Evolutionary conservation across 78 protist species (phyloP).

Genomic region (Tieghemostelium lacteum): DNA sequence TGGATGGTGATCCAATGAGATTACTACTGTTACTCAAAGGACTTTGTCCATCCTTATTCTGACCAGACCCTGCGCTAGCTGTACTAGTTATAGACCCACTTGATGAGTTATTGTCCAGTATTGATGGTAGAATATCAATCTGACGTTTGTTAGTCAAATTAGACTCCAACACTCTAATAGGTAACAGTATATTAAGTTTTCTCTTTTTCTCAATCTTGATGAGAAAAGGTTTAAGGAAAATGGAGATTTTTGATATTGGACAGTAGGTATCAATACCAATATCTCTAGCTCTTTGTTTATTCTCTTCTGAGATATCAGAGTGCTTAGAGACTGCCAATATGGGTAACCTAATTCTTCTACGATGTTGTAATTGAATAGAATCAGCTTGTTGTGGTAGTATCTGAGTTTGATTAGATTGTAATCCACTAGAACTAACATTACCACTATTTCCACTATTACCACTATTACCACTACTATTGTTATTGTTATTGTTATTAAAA

Average conservation of each 20-base stretch:
- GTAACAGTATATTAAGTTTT: constrained; percentile 33
- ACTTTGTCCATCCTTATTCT: no score
- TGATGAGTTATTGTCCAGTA: neutral
- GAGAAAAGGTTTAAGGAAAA: neutral
- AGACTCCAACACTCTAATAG: constrained; percentile 11
- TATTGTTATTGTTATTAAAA: neutral
- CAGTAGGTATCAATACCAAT: constrained; percentile 11
- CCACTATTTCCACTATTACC: no score
- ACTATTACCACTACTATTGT: no score
- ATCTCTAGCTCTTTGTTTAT: neutral
- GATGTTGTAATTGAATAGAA: constrained; percentile 9
- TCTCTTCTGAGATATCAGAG: neutral
- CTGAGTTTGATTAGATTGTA: neutral
- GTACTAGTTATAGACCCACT: neutral
- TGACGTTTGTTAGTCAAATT: neutral
- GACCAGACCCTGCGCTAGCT: no score
- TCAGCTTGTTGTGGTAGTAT: neutral
- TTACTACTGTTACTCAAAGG: neutral
- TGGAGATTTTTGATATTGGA: neutral
- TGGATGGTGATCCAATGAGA: neutral
- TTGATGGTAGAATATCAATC: neutral
- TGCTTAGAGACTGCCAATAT: constrained; percentile 26
- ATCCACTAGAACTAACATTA: neutral
- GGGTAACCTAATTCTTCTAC: constrained; percentile 9
- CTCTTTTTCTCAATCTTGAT: constrained; percentile 14